Evolutionary conservation across 2,329 filamentous ascomycete genomes (phyloP).

Genomic region (Dactylellina haptotyla): DNA sequence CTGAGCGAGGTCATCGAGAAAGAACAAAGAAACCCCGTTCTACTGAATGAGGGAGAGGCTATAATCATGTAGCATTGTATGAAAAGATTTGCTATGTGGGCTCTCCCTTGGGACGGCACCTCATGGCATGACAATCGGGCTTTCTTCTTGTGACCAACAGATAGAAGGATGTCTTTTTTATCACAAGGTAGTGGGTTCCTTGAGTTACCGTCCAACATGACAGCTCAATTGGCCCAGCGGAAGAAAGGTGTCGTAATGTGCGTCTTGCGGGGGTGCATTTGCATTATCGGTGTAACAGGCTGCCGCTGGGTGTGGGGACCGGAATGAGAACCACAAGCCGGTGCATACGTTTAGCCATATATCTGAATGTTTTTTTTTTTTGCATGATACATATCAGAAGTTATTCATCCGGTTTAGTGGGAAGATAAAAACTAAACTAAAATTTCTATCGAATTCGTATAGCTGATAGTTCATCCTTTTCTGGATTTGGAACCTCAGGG

Average conservation of each 20-base stretch:
- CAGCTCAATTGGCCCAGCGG: slow-evolving; percentile 32
- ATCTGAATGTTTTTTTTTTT: slow-evolving; percentile 8
- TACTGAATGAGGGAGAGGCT: slow-evolving; percentile 40
- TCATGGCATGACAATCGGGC: slow-evolving; percentile 48
- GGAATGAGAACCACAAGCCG: no score
- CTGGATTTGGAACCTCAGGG: slow-evolving; percentile 3
- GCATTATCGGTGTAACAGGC: slow-evolving; percentile 44
- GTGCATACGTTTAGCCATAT: not conserved
- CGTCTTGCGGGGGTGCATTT: slow-evolving; percentile 35
- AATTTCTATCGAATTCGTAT: slow-evolving; percentile 19
- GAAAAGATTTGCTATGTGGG: slow-evolving; percentile 2
- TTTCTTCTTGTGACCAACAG: slow-evolving; percentile 4
- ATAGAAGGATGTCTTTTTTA: slow-evolving; percentile 6
- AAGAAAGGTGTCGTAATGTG: slow-evolving; percentile 41
- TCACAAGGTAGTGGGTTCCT: not conserved
- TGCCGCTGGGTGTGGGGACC: slow-evolving; percentile 35
- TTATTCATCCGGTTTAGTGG: no score
- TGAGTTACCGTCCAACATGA: slow-evolving; percentile 45
- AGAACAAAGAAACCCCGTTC: slow-evolving; percentile 12
- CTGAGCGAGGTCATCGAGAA: slow-evolving; percentile 13
- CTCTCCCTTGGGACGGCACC: slow-evolving; percentile 4
- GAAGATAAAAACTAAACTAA: slow-evolving; percentile 30
- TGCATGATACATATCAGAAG: not conserved
- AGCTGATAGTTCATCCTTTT: slow-evolving; percentile 11
- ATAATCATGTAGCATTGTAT: slow-evolving; percentile 30